Base-by-base conservation (phyloP, 192 early-diverging fungal species). In the Podila verticillata region DNA sequence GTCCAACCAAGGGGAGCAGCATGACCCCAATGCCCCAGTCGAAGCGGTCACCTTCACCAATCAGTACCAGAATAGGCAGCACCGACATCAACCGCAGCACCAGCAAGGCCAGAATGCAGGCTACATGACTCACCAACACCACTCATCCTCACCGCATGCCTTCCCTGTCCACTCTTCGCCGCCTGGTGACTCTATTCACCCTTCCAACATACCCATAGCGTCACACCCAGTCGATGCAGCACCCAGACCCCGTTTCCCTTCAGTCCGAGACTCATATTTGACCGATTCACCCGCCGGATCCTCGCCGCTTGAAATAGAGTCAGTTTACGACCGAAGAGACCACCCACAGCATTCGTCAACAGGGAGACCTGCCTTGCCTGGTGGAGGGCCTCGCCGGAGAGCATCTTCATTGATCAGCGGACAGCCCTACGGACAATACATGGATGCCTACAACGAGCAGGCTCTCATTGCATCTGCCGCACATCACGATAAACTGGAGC, bases 11-110 rank as follows among this genome's bases (percentile, higher is more conserved):
- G 7, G 70, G 51, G 48, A 71, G 31, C 57, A 61, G 35, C 60
- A 59, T 2, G 77, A 80, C 36, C 3, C 70, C 26, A 57, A 54
- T 13, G 58, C 58, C 34, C 36, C 70, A 29, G 77, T 80, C 26
- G 77, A 80, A 57, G 66, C 77, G 15, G 65, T 80, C 28, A 80
- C 77, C 28, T 80, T 72, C 57, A 80, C 77, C 47, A 79, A 79
- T 30, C 63, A 65, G 44, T 20, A 65, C 19, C 63, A 64, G 24
- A 39, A 54, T 20, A 20, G 6, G n/a, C 51, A 54, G 51, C 20
- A 54, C 5, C 47, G 48, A 12, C 66, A 69, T 9, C 34, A 74
- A 4, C 63, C 49, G 19, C 63, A 44, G 22, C 63, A 39, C 56
- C 66, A 28, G 3, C 66, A 68, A 36, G 54, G 57, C 3, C 56